Percentiles rank a stretch among this genome's conserved stretches.
These are phyloP conservation scores for Floccularia luteovirens DNA, from an alignment of 768 basidiomycete genomes.

Conservation along the genomic window DNA sequence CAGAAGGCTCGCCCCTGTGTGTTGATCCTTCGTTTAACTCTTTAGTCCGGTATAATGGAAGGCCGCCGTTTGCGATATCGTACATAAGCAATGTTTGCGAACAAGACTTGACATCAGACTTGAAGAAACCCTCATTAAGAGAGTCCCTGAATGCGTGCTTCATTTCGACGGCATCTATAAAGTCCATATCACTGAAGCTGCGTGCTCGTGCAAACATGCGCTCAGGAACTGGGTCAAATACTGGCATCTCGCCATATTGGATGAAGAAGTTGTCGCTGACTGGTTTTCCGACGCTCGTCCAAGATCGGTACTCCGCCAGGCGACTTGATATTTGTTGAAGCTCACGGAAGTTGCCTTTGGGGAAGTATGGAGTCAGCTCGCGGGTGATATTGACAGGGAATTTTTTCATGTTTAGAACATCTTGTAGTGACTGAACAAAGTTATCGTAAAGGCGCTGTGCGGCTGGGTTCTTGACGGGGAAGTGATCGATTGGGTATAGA, in stretches of 20 bases:
- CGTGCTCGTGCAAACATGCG: slow-evolving; percentile 21
- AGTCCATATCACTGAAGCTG: slow-evolving; percentile 16
- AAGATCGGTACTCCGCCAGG: slow-evolving; percentile 27
- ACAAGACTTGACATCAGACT: slow-evolving; percentile 19
- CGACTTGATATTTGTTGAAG: slow-evolving; percentile 22
- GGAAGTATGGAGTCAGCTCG: slow-evolving; percentile 19
- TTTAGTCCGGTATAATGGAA: slow-evolving; percentile 25
- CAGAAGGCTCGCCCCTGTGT: slow-evolving; percentile 16
- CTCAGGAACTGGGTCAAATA: slow-evolving; percentile 23
- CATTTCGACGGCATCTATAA: slow-evolving; percentile 14
- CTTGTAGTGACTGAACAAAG: slow-evolving; percentile 17
- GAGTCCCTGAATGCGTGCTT: slow-evolving; percentile 18
- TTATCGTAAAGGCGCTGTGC: slow-evolving; percentile 22
- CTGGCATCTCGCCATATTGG: slow-evolving; percentile 14
- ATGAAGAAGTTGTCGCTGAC: slow-evolving; percentile 14
- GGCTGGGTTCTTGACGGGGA: slow-evolving; percentile 19
- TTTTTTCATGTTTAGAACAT: slow-evolving; percentile 17
- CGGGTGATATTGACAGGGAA: slow-evolving; percentile 19
- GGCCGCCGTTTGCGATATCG: slow-evolving; percentile 24
- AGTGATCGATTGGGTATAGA: slow-evolving; percentile 26
- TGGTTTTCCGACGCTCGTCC: slow-evolving; percentile 24
- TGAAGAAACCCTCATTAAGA: slow-evolving; percentile 18
- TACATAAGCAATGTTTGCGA: slow-evolving; percentile 28
- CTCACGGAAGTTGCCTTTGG: slow-evolving; percentile 17
- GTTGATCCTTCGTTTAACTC: slow-evolving; percentile 24